A percentile compares a stretch with the other conserved stretches of the same genome.
Evolutionary conservation across 108 stramenopile genomes (phyloP).

Genomic region (Skeletonema grethae): DNA sequence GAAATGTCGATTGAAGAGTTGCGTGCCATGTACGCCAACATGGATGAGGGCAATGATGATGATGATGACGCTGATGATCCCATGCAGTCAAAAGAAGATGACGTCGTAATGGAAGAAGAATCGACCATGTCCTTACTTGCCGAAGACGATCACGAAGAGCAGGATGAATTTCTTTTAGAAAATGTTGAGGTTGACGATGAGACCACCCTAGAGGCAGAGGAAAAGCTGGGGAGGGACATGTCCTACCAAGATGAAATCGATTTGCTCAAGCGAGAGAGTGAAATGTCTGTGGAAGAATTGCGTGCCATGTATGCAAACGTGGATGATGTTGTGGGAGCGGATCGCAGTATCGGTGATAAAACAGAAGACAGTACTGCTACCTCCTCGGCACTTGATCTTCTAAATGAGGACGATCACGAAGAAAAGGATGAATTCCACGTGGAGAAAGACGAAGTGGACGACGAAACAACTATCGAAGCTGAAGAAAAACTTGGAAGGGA

Average conservation of each 20-base stretch:
- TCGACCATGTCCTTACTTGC: conserved; percentile 11
- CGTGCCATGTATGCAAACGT: conserved; percentile 51
- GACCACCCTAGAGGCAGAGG: conserved; percentile 68
- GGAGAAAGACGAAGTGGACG: conserved; percentile 51
- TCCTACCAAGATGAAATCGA: conserved; percentile 58
- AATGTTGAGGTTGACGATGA: conserved; percentile 61
- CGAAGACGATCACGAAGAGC: conserved; percentile 49
- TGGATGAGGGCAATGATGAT: conserved; percentile 47
- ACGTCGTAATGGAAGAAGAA: neutral
- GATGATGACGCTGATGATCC: neutral
- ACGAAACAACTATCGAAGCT: conserved; percentile 70
- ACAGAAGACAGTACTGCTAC: neutral
- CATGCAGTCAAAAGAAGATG: neutral
- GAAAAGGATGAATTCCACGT: conserved; percentile 59
- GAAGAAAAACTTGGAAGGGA: conserved; percentile 63
- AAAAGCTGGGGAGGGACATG: conserved; percentile 60
- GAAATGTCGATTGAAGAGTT: conserved; percentile 64
- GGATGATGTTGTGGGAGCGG: neutral
- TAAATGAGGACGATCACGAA: conserved; percentile 48
- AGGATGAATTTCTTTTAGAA: conserved; percentile 57
- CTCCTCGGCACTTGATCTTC: neutral
- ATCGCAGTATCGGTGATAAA: neutral
- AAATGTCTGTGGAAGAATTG: conserved; percentile 61
- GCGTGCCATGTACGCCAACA: conserved; percentile 50
- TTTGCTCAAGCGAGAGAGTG: conserved; percentile 56